Evolutionary conservation across 2,329 filamentous ascomycete species (phyloP), one percentile per base, ranked within the genome.

Genomic region (Arachnopeziza araneosa): DNA sequence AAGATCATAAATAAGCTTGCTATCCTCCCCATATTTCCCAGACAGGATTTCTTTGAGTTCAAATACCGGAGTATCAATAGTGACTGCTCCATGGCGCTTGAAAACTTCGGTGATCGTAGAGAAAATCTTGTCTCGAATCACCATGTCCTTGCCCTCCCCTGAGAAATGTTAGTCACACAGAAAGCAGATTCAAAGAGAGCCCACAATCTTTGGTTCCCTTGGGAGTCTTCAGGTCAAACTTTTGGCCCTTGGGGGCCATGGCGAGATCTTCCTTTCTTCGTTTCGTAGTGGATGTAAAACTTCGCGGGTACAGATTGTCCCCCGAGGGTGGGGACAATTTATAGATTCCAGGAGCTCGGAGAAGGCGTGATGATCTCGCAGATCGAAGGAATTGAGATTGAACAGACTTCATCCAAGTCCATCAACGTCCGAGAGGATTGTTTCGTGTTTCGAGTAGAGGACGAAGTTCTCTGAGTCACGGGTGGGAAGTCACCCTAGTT

Each of bases 21-120:
- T 90, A 75, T 96, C 91, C 78, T 96, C 91, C 73, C 91, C 91
- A 78, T 96, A 96, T 79, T 96, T 96, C 63, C 91, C 91, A 22
- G 91, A 83, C 49, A 96, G 82, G 65, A 96, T 93, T 69, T 96
- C 91, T 73, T 88, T 88, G 63, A 95, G 80, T 75, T 96, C 91
- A 72, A 96, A 96, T 62, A 95, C 90, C 65, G 83, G 85, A 60
- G 90, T 95, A 75, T 93, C 90, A 66, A 95, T 86, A 63, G 88
- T 87, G 62, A 89, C 86, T 64, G 83, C 90, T 73, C 89, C 90
- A 78, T 93, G 89, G 69, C 88, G 87, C 77, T 92, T 91, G 80
- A 95, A 93, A 72, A 93, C 86, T 61, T 86, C 79, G 66, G 84
- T 86, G 73, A 93, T 91, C 69, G 84, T 86, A 71, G 77, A 80